These are phyloP conservation scores for Oxytropis ochrocephala DNA, from an alignment of 306 rosid genomes.

Conservation along the genomic window DNA sequence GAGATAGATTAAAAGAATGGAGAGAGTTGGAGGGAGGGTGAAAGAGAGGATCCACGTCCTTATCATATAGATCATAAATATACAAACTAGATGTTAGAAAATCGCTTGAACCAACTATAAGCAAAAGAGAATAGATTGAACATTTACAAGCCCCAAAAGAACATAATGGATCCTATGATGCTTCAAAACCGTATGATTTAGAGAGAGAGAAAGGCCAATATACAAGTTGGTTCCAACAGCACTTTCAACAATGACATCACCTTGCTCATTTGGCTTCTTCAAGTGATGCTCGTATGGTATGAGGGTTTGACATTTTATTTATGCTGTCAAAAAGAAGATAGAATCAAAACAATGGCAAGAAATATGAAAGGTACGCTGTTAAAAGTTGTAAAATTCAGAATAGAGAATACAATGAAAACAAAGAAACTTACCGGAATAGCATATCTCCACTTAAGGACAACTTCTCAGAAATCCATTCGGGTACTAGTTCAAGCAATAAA, in stretches of 20 bases:
- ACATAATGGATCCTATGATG: too few relatives aligned
- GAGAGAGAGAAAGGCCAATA: background rate
- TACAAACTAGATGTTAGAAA: background rate
- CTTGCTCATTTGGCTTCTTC: constrained; percentile 51
- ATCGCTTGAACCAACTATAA: constrained; percentile 4
- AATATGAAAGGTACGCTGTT: background rate
- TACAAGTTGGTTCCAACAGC: background rate
- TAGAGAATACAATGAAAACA: background rate
- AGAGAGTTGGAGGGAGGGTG: too few relatives aligned
- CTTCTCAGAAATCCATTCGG: constrained; percentile 84
- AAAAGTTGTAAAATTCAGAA: background rate
- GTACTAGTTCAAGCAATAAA: constrained; percentile 61
- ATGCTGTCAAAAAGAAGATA: constrained; percentile 34
- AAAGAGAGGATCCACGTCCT: too few relatives aligned
- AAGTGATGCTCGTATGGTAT: constrained; percentile 43
- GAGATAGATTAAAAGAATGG: too few relatives aligned
- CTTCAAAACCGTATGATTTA: too few relatives aligned
- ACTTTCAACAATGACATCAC: background rate
- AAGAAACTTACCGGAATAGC: constrained; percentile 47
- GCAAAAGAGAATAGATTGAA: background rate
- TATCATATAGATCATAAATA: too few relatives aligned
- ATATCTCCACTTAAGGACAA: constrained; percentile 49
- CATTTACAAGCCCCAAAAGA: constrained; percentile 7
- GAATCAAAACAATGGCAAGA: background rate
- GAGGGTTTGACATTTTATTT: constrained; percentile 35